These are phyloP conservation scores for Schizonepeta tenuifolia DNA, from an alignment of 257 asterid genomes.

Conservation along the genomic window DNA sequence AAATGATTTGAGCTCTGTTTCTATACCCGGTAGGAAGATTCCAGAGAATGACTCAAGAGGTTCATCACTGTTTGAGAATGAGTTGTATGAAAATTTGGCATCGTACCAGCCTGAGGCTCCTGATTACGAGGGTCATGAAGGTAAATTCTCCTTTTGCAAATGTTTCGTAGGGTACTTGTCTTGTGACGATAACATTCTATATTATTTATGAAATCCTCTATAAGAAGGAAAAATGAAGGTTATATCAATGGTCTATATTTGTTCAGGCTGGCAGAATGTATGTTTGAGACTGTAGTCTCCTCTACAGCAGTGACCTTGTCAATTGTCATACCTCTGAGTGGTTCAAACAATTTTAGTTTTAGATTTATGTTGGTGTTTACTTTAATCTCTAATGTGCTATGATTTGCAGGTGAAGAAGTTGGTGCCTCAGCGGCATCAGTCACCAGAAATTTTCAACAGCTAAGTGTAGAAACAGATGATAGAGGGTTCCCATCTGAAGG, in stretches of 20 bases:
- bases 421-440: conserved; percentile 55
- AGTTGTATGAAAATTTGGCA: conserved; percentile 42
- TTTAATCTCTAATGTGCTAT: conserved; percentile 18
- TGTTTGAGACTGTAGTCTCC: background rate
- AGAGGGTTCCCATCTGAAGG: conserved; percentile 49
- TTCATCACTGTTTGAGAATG: conserved; percentile 54
- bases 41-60: conserved; percentile 61
- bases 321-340: background rate
- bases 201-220: background rate
- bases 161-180: conserved; percentile 4
- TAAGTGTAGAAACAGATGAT: conserved; percentile 59
- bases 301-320: background rate
- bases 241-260: background rate
- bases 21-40: conserved; percentile 50
- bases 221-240: background rate
- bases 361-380: conserved; percentile 15
- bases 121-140: conserved; percentile 54
- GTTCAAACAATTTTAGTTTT: conserved; percentile 10
- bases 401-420: conserved; percentile 62
- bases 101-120: conserved; percentile 51
- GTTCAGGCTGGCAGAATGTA: conserved; percentile 12
- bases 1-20: conserved; percentile 46
- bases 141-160: conserved; percentile 38
- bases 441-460: conserved; percentile 58
- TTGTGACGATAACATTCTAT: background rate